A percentile compares a stretch with the other conserved stretches of the same genome.
These are phyloP conservation scores for Ogataea neopini DNA, from an alignment of 805 yeast species.

Conservation along the genomic window DNA sequence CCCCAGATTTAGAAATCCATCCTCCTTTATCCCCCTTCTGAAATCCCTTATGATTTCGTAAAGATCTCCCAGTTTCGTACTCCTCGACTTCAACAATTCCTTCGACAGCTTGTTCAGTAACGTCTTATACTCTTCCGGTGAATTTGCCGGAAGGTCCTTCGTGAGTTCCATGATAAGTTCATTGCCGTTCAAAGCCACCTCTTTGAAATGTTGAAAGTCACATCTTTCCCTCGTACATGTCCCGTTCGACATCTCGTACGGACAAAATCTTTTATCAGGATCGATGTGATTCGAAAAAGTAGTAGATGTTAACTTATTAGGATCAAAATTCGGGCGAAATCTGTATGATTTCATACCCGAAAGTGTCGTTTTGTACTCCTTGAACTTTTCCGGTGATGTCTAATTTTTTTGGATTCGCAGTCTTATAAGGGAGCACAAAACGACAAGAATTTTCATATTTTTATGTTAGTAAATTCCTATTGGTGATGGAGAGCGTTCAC, in stretches of 20 bases:
- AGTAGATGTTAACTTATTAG: constrained; percentile 17
- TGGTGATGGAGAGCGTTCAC: constrained; percentile 3
- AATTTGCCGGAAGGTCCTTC: constrained; percentile 15
- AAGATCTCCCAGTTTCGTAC: constrained; percentile 9
- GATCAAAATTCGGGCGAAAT: constrained; percentile 21
- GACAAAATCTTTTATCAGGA: constrained; percentile 18
- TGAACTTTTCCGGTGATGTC: constrained; percentile 15
- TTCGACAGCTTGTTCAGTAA: constrained; percentile 11
- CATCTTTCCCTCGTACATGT: constrained; percentile 15
- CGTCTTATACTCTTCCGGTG: constrained; percentile 11
- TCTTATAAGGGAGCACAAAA: constrained; percentile 6
- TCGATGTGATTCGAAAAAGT: constrained; percentile 21
- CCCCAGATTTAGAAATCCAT: neutral
- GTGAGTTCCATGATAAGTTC: constrained; percentile 15
- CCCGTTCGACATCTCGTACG: constrained; percentile 18
- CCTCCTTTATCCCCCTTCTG: neutral
- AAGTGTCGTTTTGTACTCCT: constrained; percentile 17
- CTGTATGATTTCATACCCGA: constrained; percentile 19
- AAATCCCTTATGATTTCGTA: constrained; percentile 12
- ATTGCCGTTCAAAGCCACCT: constrained; percentile 12
- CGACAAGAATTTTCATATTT: neutral
- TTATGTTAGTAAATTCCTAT: too few relatives aligned
- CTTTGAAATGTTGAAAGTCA: constrained; percentile 18
- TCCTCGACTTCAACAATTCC: constrained; percentile 5
- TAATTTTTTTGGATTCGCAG: constrained; percentile 1